Base-by-base conservation (phyloP, 768 basidiomycete species). In the Albatrellus ellisii region DNA sequence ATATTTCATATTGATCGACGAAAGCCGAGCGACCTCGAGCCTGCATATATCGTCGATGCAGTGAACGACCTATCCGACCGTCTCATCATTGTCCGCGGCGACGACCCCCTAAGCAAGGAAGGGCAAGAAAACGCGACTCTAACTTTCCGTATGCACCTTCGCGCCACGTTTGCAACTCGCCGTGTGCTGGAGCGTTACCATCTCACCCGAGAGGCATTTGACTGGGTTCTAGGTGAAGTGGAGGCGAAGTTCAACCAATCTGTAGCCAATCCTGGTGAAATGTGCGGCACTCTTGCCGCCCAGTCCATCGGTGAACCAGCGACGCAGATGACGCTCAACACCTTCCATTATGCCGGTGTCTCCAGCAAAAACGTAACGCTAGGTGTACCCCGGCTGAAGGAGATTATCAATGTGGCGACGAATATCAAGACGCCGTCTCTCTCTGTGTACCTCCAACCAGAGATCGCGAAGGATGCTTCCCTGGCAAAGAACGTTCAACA, bases 321-420 rank as follows among this genome's bases (percentile, higher is more conserved):
- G 4, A 99, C 95, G 0, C 95, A 99, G 64, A 98, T 99, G 95
- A 98, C 95, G 5, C 63, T 99, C 45, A 99, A 99, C 61, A 98
- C 94, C 0, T 99, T 98, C 86, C 95, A 99, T 63, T 98, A 97
- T 59, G 95, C 95, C 46, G 95, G 95, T 80, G 95, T 99, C 20
- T 94, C 95, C n/a, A 90, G 86, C 56, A 98, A 98, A 66, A 97
- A 95, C 63, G 95, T 99, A 38, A 99, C 95, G 0, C 87, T 98
- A 45, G 95, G 95, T 79, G 95, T 99, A 2, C 95, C 95, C 2
- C 92, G 95, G 62, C 61, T 99, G 49, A 98, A 98, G 67, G 95
- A 98, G 63, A 97, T 98, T 52, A 98, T 99, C 66, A 99, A 99
- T 56, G 92, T 98, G 45, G 95, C 95, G 0, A 86, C 83, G 15